Evolutionary conservation across 148 eudicot genomes (phyloP), one percentile per base, ranked within the genome.

Genomic region (Cornus florida): DNA sequence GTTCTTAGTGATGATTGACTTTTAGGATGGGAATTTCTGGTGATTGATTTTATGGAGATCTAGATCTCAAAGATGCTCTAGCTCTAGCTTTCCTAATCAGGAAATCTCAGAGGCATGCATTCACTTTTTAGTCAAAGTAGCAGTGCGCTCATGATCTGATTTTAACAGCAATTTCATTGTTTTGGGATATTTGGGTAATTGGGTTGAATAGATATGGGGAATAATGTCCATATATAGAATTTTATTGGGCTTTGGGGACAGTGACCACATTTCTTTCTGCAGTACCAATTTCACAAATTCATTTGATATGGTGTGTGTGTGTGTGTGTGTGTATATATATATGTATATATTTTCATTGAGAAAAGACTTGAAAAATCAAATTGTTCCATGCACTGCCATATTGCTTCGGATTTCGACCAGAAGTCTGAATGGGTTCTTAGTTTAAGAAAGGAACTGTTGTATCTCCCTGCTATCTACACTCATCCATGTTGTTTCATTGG

Each of bases 21-120:
- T 28, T 38, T 53, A n/a, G 31, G 73, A 67, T 79, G 41, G 23
- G 7, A 46, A 67, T 74, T 79, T 50, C 10, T 46, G 13, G 24
- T 20, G 2, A 17, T 24, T 23, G 70, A 64, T 12, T 65, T 64
- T 35, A 46, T 39, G 60, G 72, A 75, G 83, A 75, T 81, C 83
- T 81, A 16, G 83, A 81, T 81, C 83, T 81, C 22, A 7, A 7
- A 32, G 31, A 23, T 72, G 48, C 22, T 19, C 41, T 43, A 28
- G 28, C 28, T 28, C 28, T 28, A 28, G 28, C 28, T 28, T 28
- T 28, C 28, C 28, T 28, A 28, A 28, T 28, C 28, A 28, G 28
- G 28, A 28, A 28, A 28, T 28, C 28, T 28, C 16, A 35, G 73
- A 62, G 69, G 53, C 72, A 32, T 80, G 53, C 72, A 32, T 80